These are phyloP conservation scores for Amylostereum areolatum DNA, from an alignment of 1,284 basidiomycete genomes.

Conservation along the genomic window DNA sequence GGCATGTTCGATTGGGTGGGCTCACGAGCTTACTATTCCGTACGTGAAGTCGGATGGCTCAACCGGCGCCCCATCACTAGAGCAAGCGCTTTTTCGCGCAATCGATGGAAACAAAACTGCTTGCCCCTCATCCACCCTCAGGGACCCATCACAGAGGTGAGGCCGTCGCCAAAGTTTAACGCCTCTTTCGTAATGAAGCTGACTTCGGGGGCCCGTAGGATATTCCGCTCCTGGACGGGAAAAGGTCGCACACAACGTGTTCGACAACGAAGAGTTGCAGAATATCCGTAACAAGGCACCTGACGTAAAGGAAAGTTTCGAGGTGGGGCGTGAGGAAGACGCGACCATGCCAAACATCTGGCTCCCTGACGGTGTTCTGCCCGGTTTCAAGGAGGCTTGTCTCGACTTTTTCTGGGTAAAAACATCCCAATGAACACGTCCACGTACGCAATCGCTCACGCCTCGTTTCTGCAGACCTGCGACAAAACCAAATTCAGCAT, in stretches of 20 bases:
- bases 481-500: slow-evolving; percentile 38
- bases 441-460: not conserved
- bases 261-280: slow-evolving; percentile 31
- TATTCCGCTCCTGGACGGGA: slow-evolving; percentile 43
- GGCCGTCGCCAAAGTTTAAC: not conserved
- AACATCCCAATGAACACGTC: not conserved
- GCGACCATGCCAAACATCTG: slow-evolving; percentile 50
- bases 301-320: slow-evolving; percentile 55
- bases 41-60: not conserved
- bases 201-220: slow-evolving; percentile 21
- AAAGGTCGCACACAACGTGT: slow-evolving; percentile 38
- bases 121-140: slow-evolving; percentile 50
- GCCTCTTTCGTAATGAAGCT: not conserved
- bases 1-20: slow-evolving; percentile 48
- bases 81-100: slow-evolving; percentile 47
- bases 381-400: slow-evolving; percentile 47
- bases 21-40: not conserved
- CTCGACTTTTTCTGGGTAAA: slow-evolving; percentile 47
- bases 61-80: slow-evolving; percentile 19
- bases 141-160: slow-evolving; percentile 48
- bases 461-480: slow-evolving; percentile 21
- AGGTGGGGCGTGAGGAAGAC: slow-evolving; percentile 44
- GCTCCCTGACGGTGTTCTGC: slow-evolving; percentile 47
- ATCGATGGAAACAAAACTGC: slow-evolving; percentile 43
- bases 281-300: slow-evolving; percentile 30